Percentiles rank a stretch among this genome's conserved stretches.
Conservation (phyloP, 176 grass and related monocot genomes). For the Poa pratensis region DNA sequence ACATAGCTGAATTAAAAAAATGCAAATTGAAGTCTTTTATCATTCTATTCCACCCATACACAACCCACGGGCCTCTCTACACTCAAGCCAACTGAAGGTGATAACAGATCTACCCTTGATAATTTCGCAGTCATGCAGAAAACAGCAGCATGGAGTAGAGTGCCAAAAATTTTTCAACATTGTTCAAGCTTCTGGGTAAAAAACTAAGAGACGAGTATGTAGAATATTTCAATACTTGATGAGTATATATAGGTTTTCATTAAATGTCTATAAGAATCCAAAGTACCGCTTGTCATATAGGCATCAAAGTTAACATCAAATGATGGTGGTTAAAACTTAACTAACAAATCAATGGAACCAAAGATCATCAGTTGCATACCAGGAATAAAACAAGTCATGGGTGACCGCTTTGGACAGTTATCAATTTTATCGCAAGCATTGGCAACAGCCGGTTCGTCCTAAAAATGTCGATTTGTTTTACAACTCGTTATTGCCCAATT, state of each 20-base stretch:
- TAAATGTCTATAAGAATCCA: too few species aligned
- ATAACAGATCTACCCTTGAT: slow-evolving; percentile 6
- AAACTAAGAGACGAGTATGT: background rate
- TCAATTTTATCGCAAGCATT: slow-evolving; percentile 15
- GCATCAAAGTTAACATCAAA: background rate
- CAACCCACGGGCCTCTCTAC: background rate
- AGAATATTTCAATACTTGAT: background rate
- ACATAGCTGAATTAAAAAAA: background rate
- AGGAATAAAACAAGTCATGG: slow-evolving; percentile 17
- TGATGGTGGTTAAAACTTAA: background rate
- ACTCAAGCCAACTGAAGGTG: background rate
- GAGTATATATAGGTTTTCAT: too few species aligned
- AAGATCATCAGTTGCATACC: background rate
- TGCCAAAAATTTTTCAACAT: background rate
- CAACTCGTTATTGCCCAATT: background rate
- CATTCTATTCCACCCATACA: slow-evolving; percentile 6
- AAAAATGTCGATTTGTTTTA: slow-evolving; percentile 8
- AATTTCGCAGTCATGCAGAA: background rate
- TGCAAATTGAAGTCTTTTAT: background rate
- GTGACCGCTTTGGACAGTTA: background rate
- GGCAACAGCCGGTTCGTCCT: background rate
- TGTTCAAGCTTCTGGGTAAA: background rate
- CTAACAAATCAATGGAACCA: background rate
- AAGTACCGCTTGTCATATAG: too few species aligned
- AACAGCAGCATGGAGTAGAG: background rate